Conservation (phyloP, 441 rosid species). For the Adansonia gregorii region DNA sequence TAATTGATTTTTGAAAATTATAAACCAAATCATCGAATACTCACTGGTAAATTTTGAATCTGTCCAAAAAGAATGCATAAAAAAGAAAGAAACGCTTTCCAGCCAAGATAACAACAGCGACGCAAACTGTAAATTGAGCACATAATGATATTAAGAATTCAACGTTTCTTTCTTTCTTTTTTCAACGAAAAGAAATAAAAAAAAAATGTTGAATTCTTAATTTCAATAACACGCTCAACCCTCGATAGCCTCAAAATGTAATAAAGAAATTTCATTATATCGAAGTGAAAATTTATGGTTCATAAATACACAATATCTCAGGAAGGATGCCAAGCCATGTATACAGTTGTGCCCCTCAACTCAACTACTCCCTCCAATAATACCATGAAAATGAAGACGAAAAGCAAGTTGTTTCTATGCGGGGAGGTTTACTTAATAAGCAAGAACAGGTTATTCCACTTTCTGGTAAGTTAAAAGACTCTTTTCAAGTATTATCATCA, state of each 20-base stretch:
- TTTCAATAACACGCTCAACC: neutral
- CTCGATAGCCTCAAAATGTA: neutral
- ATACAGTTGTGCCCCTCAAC: constrained; percentile 19
- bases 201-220: neutral
- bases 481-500: neutral
- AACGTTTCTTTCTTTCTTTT: too few species aligned
- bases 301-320: constrained; percentile 24
- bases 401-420: constrained; percentile 4
- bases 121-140: too few species aligned
- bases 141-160: too few species aligned
- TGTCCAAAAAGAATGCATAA: neutral
- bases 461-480: constrained; percentile 11
- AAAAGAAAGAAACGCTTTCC: neutral
- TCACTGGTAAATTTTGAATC: too few species aligned
- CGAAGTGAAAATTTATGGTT: constrained; percentile 22
- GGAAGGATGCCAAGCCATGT: constrained; percentile 15
- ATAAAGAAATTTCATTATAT: constrained; percentile 1
- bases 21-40: too few species aligned
- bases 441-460: constrained; percentile 1
- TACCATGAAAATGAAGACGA: neutral
- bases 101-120: neutral
- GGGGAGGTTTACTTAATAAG: constrained; percentile 8
- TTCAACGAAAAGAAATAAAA: too few species aligned
- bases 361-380: neutral
- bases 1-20: too few species aligned